Evolutionary conservation across 1,139 yeast species (phyloP), one percentile per base, ranked within the genome.

Genomic region (Pneumocystis jirovecii): DNA sequence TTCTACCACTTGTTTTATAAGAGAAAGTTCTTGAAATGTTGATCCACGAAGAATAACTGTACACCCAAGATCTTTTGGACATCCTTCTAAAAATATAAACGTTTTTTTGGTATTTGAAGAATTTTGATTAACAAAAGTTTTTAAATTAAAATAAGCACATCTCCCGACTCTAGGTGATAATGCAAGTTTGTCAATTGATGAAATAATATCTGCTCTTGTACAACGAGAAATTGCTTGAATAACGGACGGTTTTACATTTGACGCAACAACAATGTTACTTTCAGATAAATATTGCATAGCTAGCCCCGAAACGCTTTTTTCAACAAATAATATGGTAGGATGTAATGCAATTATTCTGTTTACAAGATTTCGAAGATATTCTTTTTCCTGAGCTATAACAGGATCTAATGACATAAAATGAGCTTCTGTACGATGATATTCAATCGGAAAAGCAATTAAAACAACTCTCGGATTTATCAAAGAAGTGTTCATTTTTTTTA

Each of bases 381-480:
- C 97, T 62, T 82, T 80, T 72, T 93, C 97, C 73, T 95, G 98
- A 0, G 95, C 89, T 64, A 89, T 80, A 0, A 93, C 86, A 3
- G 95, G 88, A 66, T 89, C 86, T 67, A 93, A 77, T 72, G 95
- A 87, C 74, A 90, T 84, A 67, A 90, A 87, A 64, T 80, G 83
- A 61, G 66, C 64, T 56, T 83, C 87, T 65, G 86, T 93, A 68
- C 87, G 84, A 69, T 85, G 81, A 71, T 90, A 93, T 73, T 91
- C 97, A 37, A 95, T 78, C 0, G 97, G 96, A 71, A 95, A 93
- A 80, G 90, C 86, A 12, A 95, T 80, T 42, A 95, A 78, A 65
- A 95, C 84, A 61, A 95, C 86, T 66, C 85, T 82, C 0, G 99
- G 97, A 63, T 82, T 80, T 0, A 74, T 72, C 7, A 95, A 79